Conservation (phyloP, 345 rosid species). For the Camelina sativa region DNA sequence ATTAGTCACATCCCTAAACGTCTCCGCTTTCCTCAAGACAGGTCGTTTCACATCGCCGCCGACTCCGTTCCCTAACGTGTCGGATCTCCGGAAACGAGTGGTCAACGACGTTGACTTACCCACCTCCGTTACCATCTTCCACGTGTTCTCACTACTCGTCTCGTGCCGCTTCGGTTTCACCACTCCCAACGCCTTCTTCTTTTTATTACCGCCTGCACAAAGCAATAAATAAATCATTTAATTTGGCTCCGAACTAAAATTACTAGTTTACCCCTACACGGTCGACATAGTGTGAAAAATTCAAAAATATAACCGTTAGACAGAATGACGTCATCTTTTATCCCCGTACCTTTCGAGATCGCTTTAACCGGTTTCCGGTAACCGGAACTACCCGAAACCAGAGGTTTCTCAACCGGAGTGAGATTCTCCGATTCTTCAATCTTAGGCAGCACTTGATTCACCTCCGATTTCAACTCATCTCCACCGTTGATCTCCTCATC, state of each 20-base stretch:
- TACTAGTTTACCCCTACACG: not conserved
- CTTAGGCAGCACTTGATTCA: slow-evolving; percentile 35
- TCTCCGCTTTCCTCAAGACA: slow-evolving; percentile 60
- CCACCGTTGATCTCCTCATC: slow-evolving; percentile 28
- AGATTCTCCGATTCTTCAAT: slow-evolving; percentile 47
- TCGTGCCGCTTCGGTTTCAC: slow-evolving; percentile 34
- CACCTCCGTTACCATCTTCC: slow-evolving; percentile 40
- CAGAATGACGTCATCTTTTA: slow-evolving; percentile 18
- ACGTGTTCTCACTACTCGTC: not conserved
- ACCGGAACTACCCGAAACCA: slow-evolving; percentile 30
- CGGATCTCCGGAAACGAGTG: slow-evolving; percentile 55
- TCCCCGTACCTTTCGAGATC: slow-evolving; percentile 60
- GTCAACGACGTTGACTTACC: slow-evolving; percentile 58
- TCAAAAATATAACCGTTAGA: slow-evolving; percentile 33
- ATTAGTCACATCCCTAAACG: slow-evolving; percentile 69
- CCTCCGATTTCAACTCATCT: slow-evolving; percentile 48
- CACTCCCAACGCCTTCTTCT: slow-evolving; percentile 28
- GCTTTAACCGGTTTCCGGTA: slow-evolving; percentile 46
- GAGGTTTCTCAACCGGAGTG: slow-evolving; percentile 55
- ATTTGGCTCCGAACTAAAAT: not conserved
- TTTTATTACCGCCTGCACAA: not conserved
- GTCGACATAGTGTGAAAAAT: slow-evolving; percentile 10
- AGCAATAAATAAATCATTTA: too few species aligned
- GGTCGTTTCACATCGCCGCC: slow-evolving; percentile 5
- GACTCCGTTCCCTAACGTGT: slow-evolving; percentile 21